These are phyloP conservation scores for Halenospora varia DNA, from an alignment of 495 filamentous ascomycete genomes.

Conservation along the genomic window DNA sequence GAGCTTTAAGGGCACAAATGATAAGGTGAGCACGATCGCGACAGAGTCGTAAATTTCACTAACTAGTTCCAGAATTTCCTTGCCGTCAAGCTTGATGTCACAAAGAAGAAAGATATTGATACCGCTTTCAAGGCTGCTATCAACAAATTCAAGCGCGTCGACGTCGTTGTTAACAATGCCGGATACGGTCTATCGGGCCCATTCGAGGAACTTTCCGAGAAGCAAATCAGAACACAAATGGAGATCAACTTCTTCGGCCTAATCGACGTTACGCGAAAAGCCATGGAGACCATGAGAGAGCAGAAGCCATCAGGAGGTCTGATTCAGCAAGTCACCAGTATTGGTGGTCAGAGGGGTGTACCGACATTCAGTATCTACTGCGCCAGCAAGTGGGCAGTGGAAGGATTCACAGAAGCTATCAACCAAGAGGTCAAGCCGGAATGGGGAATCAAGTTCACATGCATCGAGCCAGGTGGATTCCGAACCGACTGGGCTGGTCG, in stretches of 20 bases:
- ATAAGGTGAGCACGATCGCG: conserved; percentile 5
- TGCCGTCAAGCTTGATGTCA: conserved; percentile 44
- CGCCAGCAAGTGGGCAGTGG: conserved; percentile 51
- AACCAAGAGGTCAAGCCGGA: conserved; percentile 43
- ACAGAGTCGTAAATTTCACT: neutral
- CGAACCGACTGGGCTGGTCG: neutral
- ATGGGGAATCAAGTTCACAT: conserved; percentile 42
- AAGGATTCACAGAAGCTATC: conserved; percentile 53
- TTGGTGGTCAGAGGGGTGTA: conserved; percentile 45
- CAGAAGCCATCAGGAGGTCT: conserved; percentile 40
- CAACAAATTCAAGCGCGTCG: conserved; percentile 41
- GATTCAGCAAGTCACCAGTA: conserved; percentile 48
- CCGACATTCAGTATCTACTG: conserved; percentile 49
- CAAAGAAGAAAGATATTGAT: conserved; percentile 39
- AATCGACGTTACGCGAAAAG: conserved; percentile 38
- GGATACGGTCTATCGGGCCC: conserved; percentile 44
- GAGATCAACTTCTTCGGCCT: conserved; percentile 54
- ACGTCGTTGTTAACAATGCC: conserved; percentile 56
- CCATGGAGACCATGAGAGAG: conserved; percentile 44
- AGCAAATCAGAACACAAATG: conserved; percentile 36
- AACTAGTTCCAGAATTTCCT: conserved; percentile 23
- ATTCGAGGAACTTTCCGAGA: conserved; percentile 39
- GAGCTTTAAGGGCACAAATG: conserved; percentile 22
- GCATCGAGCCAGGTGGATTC: conserved; percentile 35
- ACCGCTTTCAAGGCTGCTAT: conserved; percentile 31